Percentiles rank a stretch among this genome's conserved stretches.
Conservation (phyloP, 805 yeast species). For the Torulaspora microellipsoides region DNA sequence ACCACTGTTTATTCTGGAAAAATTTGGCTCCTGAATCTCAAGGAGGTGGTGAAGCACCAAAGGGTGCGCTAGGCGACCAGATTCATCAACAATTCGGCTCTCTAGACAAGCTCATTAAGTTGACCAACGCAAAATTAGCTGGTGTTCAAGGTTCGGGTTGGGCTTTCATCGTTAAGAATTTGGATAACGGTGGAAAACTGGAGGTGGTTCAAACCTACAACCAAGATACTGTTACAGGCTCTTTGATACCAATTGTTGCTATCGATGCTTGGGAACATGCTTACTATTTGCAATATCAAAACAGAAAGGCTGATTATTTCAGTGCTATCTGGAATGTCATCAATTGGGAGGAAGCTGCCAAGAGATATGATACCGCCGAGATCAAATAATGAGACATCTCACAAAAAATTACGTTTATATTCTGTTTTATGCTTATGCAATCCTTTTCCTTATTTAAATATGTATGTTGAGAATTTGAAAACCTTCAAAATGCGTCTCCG, state of each 20-base stretch:
- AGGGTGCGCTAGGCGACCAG: slow-evolving; percentile 55
- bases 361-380: slow-evolving; percentile 47
- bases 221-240: slow-evolving; percentile 79
- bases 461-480: not conserved
- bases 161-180: slow-evolving; percentile 86
- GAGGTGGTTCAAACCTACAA: slow-evolving; percentile 78
- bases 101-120: slow-evolving; percentile 57
- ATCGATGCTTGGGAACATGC: slow-evolving; percentile 98
- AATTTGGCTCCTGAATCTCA: slow-evolving; percentile 69
- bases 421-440: not conserved
- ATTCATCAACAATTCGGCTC: slow-evolving; percentile 65
- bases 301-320: slow-evolving; percentile 88
- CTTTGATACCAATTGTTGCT: slow-evolving; percentile 71
- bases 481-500: not conserved
- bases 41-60: slow-evolving; percentile 67
- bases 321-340: slow-evolving; percentile 91
- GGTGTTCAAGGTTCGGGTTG: slow-evolving; percentile 95
- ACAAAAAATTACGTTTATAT: too few relatives aligned
- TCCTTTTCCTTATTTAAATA: not conserved
- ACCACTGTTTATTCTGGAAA: slow-evolving; percentile 86
- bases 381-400: not conserved
- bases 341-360: slow-evolving; percentile 89
- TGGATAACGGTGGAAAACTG: slow-evolving; percentile 58
- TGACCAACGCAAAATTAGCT: slow-evolving; percentile 68
- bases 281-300: slow-evolving; percentile 87